phyloP scores from a whole-genome alignment of 768 basidiomycete genomes.

The Leccinum subtestaceum region DNA sequence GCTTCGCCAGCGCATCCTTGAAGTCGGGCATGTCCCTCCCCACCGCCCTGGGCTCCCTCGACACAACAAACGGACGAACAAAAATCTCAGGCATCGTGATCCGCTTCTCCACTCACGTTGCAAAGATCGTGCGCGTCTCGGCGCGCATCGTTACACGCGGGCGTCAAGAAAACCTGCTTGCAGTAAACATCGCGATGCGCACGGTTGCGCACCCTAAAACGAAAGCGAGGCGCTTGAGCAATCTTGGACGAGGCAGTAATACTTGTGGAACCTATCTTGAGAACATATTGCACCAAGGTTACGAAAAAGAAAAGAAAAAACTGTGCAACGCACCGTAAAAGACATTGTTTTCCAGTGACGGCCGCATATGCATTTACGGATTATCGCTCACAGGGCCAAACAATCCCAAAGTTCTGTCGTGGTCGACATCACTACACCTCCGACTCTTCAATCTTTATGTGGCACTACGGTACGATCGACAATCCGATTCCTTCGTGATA shows the following conservation, averaged over 20 bases:
- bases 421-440: neutral
- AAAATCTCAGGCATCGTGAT: constrained; percentile 84
- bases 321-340: too few relatives aligned
- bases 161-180: too few relatives aligned
- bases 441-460: neutral
- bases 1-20: constrained; percentile 58
- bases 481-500: neutral
- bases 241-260: too few relatives aligned
- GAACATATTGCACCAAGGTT: too few relatives aligned
- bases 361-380: neutral
- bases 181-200: too few relatives aligned
- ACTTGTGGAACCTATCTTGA: too few relatives aligned
- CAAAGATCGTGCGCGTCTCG: constrained; percentile 32
- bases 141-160: too few relatives aligned
- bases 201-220: too few relatives aligned
- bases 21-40: constrained; percentile 53
- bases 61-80: constrained; percentile 73
- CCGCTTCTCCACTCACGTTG: constrained; percentile 67
- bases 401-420: neutral
- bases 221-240: too few relatives aligned
- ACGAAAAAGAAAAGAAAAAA: too few relatives aligned
- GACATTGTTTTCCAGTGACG: neutral
- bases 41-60: constrained; percentile 46
- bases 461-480: neutral
- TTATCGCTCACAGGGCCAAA: neutral